A percentile compares a stretch with the other conserved stretches of the same genome.
phyloP scores from a whole-genome alignment of 768 basidiomycete genomes.

The Amylocystis lapponica region DNA sequence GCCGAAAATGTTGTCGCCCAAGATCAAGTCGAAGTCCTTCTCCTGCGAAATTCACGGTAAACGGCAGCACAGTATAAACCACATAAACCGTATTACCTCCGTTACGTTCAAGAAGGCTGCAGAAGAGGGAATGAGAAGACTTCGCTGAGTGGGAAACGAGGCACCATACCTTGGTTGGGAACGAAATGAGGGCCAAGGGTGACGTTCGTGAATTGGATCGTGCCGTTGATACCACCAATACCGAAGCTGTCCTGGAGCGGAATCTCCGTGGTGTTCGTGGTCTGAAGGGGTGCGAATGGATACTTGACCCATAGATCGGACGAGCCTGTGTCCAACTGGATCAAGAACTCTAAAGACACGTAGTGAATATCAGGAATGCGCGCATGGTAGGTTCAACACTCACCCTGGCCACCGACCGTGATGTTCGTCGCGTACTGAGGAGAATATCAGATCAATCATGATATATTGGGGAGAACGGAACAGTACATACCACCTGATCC shows the following conservation, averaged over 20 bases:
- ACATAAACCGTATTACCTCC: conserved; percentile 5
- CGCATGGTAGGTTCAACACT: background rate
- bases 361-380: background rate
- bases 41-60: conserved; percentile 61
- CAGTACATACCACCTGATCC: conserved; percentile 14
- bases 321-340: conserved; percentile 30
- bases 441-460: background rate
- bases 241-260: conserved; percentile 31
- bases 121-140: conserved; percentile 25
- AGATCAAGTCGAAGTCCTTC: conserved; percentile 55
- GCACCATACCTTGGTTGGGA: conserved; percentile 50
- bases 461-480: background rate
- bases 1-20: conserved; percentile 61
- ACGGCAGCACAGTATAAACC: no score
- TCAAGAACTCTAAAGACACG: conserved; percentile 19
- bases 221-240: conserved; percentile 32
- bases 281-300: conserved; percentile 10
- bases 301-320: conserved; percentile 28
- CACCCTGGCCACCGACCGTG: conserved; percentile 13
- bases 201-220: conserved; percentile 31
- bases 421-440: conserved; percentile 18
- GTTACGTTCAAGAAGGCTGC: conserved; percentile 41
- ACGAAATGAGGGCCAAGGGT: conserved; percentile 29
- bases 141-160: background rate
- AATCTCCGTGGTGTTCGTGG: conserved; percentile 26